phyloP scores from a whole-genome alignment of 1,284 basidiomycete species.

The Violaceomyces palustris region DNA sequence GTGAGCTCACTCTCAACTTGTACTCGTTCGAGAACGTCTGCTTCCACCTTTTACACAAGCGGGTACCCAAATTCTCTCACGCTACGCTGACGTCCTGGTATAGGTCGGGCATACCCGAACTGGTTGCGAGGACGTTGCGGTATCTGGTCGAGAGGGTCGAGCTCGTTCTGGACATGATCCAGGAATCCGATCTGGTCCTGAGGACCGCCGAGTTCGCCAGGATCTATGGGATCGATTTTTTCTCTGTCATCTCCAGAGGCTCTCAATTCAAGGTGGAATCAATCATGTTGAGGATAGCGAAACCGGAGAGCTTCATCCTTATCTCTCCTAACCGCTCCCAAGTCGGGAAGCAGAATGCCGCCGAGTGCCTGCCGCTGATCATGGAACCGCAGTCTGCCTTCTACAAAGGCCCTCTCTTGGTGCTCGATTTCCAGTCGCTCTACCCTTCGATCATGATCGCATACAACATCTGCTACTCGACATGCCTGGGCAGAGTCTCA shows the following conservation, averaged over 20 bases:
- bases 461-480: conserved; percentile 69
- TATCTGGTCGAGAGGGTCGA: conserved; percentile 40
- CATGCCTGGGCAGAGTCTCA: conserved; percentile 81
- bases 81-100: conserved; percentile 71
- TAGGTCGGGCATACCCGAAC: conserved; percentile 39
- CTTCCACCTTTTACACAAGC: conserved; percentile 53
- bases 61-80: conserved; percentile 67
- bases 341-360: conserved; percentile 76
- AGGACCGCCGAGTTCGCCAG: conserved; percentile 75
- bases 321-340: conserved; percentile 44
- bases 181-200: conserved; percentile 43
- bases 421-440: conserved; percentile 90
- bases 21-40: conserved; percentile 89
- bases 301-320: conserved; percentile 70
- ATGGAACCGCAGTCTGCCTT: conserved; percentile 91
- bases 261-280: conserved; percentile 98
- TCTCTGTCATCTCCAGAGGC: conserved; percentile 86
- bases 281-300: conserved; percentile 96
- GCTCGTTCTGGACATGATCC: conserved; percentile 36
- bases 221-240: conserved; percentile 94
- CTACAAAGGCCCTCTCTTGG: conserved; percentile 83
- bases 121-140: conserved; percentile 15
- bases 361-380: conserved; percentile 87
- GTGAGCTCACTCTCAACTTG: conserved; percentile 70
- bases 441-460: conserved; percentile 98